Percentiles rank a stretch among this genome's conserved stretches.
Evolutionary conservation across 768 basidiomycete species (phyloP).

Genomic region (Boletus sp.): DNA sequence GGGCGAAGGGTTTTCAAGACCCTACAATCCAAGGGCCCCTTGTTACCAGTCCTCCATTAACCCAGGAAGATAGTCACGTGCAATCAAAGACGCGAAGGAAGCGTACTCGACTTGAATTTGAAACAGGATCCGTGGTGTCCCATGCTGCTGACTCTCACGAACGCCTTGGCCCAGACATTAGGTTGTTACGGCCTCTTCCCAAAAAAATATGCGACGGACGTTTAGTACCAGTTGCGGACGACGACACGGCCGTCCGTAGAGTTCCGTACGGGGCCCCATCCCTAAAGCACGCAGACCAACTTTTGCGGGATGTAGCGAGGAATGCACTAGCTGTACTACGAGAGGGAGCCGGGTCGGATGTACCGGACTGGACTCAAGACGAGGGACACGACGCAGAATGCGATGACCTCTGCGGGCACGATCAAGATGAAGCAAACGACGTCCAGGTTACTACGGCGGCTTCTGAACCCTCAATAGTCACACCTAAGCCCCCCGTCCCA

Average conservation of each 20-base stretch:
- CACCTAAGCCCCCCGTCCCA: slow-evolving; percentile 25
- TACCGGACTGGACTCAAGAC: slow-evolving; percentile 27
- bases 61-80: not conserved
- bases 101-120: slow-evolving; percentile 18
- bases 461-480: not conserved
- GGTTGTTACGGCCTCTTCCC: slow-evolving; percentile 23
- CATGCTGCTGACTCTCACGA: slow-evolving; percentile 7
- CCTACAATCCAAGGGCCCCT: not conserved
- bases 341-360: slow-evolving; percentile 4
- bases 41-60: not conserved
- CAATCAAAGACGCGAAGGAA: slow-evolving; percentile 10
- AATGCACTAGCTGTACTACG: slow-evolving; percentile 8
- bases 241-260: not conserved
- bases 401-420: slow-evolving; percentile 2
- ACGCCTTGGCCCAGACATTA: slow-evolving; percentile 14
- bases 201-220: slow-evolving; percentile 6
- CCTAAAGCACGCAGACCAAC: slow-evolving; percentile 15
- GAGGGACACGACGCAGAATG: slow-evolving; percentile 17
- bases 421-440: slow-evolving; percentile 8
- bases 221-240: not conserved
- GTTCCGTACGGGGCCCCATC: slow-evolving; percentile 1
- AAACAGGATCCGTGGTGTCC: slow-evolving; percentile 4
- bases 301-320: slow-evolving; percentile 16
- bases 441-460: slow-evolving; percentile 14
- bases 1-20: not conserved